Percentiles rank a stretch among this genome's conserved stretches.
Evolutionary conservation across 1,284 basidiomycete genomes (phyloP).

Genomic region (Trichosporon asahii): DNA sequence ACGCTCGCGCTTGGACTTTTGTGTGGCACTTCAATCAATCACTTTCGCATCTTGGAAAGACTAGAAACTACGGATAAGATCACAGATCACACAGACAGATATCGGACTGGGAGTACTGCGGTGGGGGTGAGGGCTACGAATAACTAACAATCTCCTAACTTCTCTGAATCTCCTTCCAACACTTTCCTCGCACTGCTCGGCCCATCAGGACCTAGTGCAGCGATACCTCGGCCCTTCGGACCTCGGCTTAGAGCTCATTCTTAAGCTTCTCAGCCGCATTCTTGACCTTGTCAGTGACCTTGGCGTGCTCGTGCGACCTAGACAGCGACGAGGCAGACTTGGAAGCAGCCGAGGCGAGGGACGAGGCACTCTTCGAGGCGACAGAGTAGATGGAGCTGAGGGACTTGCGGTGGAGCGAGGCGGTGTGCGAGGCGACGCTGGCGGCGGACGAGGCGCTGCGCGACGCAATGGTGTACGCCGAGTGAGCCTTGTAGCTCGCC

Average conservation of each 20-base stretch:
- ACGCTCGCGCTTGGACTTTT: too few species aligned
- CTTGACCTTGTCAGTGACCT: slow-evolving; percentile 8
- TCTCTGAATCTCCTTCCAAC: too few species aligned
- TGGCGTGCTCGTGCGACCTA: not conserved
- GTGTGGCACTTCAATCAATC: too few species aligned
- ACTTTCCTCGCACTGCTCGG: not conserved
- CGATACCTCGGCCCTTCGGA: not conserved
- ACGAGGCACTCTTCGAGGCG: slow-evolving; percentile 27
- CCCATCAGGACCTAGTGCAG: too few species aligned
- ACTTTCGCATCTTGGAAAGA: too few species aligned
- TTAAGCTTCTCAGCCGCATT: slow-evolving; percentile 8
- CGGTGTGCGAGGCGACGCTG: slow-evolving; percentile 51
- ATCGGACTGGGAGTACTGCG: too few species aligned
- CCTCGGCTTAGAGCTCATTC: slow-evolving; percentile 11
- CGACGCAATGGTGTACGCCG: slow-evolving; percentile 37
- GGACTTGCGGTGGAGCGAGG: slow-evolving; percentile 32
- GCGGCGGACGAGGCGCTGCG: slow-evolving; percentile 34
- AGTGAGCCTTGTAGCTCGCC: slow-evolving; percentile 33
- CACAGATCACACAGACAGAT: too few species aligned
- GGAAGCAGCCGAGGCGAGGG: slow-evolving; percentile 28
- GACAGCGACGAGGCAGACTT: slow-evolving; percentile 29
- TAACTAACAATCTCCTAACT: too few species aligned
- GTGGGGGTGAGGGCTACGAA: too few species aligned
- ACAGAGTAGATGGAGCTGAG: slow-evolving; percentile 30
- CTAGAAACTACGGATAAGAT: too few species aligned